Evolutionary conservation across 208 protist genomes (phyloP).

Genomic region (Trypanosoma brucei): DNA sequence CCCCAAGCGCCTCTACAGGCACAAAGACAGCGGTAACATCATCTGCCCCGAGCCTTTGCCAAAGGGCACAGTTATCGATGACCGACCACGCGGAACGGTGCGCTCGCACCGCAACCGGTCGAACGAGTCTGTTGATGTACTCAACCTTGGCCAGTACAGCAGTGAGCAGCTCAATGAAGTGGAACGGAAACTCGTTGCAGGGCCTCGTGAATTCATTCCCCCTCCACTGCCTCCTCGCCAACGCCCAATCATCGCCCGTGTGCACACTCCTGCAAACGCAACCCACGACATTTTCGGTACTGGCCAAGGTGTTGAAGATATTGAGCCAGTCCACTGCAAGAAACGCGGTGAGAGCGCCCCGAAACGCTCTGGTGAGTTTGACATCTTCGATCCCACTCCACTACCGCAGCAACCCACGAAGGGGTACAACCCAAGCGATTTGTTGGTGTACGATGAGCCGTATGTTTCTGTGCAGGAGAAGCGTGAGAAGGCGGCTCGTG

Average conservation of each 20-base stretch:
- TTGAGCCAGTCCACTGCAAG: conserved; percentile 30
- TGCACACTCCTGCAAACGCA: conserved; percentile 56
- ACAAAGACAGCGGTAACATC: conserved; percentile 7
- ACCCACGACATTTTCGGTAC: conserved; percentile 81
- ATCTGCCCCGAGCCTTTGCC: background rate
- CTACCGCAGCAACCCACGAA: conserved; percentile 1
- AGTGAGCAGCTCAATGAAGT: conserved; percentile 62
- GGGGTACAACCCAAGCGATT: conserved; percentile 3
- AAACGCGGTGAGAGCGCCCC: conserved; percentile 36
- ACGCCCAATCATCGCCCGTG: conserved; percentile 39
- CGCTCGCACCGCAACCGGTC: conserved; percentile 28
- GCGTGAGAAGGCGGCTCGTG: conserved; percentile 1
- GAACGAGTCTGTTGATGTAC: conserved; percentile 71
- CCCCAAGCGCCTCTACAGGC: conserved; percentile 14
- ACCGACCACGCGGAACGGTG: background rate
- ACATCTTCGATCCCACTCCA: conserved; percentile 11
- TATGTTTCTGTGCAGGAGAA: conserved; percentile 29
- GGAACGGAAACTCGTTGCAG: conserved; percentile 34
- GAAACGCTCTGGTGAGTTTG: conserved; percentile 14
- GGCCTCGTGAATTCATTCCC: conserved; percentile 48
- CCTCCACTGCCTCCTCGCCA: conserved; percentile 41
- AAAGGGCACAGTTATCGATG: background rate
- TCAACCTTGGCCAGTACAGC: conserved; percentile 69
- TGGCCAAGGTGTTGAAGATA: conserved; percentile 44
- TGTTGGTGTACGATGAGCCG: conserved; percentile 40